A percentile compares a stretch with the other conserved stretches of the same genome.
Evolutionary conservation across 495 filamentous ascomycete genomes (phyloP).

Genomic region (Penicillium lagena): DNA sequence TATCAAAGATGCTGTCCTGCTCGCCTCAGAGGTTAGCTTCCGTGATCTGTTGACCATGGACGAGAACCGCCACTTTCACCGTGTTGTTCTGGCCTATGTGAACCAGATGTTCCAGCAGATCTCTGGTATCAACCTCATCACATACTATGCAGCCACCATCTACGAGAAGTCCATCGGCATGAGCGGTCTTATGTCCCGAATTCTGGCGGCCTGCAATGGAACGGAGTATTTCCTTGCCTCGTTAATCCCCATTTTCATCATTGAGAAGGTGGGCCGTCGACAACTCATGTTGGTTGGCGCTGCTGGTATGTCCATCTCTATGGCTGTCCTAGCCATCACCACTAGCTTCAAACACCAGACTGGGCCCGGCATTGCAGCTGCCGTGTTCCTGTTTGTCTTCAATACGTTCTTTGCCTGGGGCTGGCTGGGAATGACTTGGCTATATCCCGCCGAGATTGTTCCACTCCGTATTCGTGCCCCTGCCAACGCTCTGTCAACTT

Average conservation of each 20-base stretch:
- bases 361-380: slow-evolving; percentile 43
- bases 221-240: slow-evolving; percentile 72
- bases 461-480: slow-evolving; percentile 67
- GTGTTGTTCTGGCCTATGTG: slow-evolving; percentile 62
- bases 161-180: slow-evolving; percentile 54
- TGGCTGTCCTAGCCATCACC: slow-evolving; percentile 58
- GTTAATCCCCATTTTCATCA: slow-evolving; percentile 62
- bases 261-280: slow-evolving; percentile 62
- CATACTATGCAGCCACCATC: slow-evolving; percentile 65
- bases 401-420: slow-evolving; percentile 72
- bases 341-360: slow-evolving; percentile 23
- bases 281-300: slow-evolving; percentile 67
- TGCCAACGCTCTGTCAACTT: slow-evolving; percentile 65
- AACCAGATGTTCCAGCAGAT: slow-evolving; percentile 78
- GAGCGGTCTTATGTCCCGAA: slow-evolving; percentile 50
- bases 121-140: slow-evolving; percentile 68
- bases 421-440: slow-evolving; percentile 72
- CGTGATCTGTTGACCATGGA: slow-evolving; percentile 64
- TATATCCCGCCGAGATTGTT: slow-evolving; percentile 71
- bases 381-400: slow-evolving; percentile 65
- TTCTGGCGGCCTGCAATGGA: slow-evolving; percentile 65
- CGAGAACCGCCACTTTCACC: slow-evolving; percentile 68
- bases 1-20: slow-evolving; percentile 69
- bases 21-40: slow-evolving; percentile 58
- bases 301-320: slow-evolving; percentile 59